Conservation (phyloP, 352 stramenopile species). For the Blastocystis sp. region DNA sequence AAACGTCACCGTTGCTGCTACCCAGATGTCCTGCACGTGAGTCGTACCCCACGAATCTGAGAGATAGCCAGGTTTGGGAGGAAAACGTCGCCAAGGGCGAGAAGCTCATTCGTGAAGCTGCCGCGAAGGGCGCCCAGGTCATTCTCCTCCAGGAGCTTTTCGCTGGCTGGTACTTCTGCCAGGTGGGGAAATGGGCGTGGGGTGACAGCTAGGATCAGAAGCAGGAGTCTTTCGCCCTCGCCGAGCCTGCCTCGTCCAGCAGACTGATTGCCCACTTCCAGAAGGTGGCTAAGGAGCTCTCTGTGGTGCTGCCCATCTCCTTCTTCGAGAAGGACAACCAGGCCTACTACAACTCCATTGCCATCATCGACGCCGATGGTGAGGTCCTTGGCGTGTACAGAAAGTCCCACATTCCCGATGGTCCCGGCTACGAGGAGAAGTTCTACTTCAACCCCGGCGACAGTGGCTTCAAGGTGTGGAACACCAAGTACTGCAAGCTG, state of each 20-base stretch:
- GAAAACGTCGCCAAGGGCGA: constrained; percentile 86
- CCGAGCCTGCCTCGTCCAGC: constrained; percentile 81
- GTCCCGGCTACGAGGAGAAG: constrained; percentile 78
- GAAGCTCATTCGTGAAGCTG: constrained; percentile 82
- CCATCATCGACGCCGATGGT: constrained; percentile 85
- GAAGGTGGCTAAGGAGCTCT: constrained; percentile 82
- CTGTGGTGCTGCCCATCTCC: constrained; percentile 84
- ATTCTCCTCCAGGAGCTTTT: constrained; percentile 87
- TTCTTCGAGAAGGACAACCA: constrained; percentile 86
- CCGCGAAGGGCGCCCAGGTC: constrained; percentile 81
- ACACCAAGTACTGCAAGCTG: constrained; percentile 83
- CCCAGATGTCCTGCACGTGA: constrained; percentile 79
- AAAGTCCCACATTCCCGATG: constrained; percentile 87
- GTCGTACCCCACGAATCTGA: background rate
- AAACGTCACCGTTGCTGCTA: constrained; percentile 80
- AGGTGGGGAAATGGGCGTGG: constrained; percentile 67
- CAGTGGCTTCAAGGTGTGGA: constrained; percentile 83
- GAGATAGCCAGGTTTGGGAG: constrained; percentile 71
- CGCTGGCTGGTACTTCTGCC: constrained; percentile 85
- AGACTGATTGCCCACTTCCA: constrained; percentile 83
- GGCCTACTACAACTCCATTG: constrained; percentile 87
- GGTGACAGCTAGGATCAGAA: constrained; percentile 76
- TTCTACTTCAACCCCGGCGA: constrained; percentile 87
- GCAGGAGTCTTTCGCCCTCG: constrained; percentile 81
- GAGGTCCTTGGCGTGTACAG: constrained; percentile 80